A percentile compares a stretch with the other conserved stretches of the same genome.
phyloP scores from a whole-genome alignment of 768 basidiomycete species.

The Hortiboletus campestris region DNA sequence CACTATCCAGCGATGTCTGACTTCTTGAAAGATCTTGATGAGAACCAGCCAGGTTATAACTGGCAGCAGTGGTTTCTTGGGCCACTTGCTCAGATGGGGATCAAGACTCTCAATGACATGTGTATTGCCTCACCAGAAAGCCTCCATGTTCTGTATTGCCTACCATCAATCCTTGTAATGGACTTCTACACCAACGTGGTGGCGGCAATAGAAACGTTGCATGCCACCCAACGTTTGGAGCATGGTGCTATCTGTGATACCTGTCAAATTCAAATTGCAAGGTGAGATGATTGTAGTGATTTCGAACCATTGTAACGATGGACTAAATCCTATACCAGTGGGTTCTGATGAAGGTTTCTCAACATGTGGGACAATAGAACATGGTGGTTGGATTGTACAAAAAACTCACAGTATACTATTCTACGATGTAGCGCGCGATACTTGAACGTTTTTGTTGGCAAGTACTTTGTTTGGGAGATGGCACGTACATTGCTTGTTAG shows the following conservation, averaged over 20 bases:
- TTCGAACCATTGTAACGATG: too few relatives aligned
- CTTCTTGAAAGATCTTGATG: not conserved
- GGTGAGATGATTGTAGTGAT: too few relatives aligned
- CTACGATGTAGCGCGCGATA: too few relatives aligned
- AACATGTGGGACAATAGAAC: too few relatives aligned
- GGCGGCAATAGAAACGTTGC: not conserved
- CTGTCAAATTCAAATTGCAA: not conserved
- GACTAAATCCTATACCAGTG: too few relatives aligned
- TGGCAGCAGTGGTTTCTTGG: not conserved
- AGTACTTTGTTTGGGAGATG: too few relatives aligned
- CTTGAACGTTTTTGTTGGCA: too few relatives aligned
- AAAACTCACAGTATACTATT: too few relatives aligned
- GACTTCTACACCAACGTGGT: conserved; percentile 3
- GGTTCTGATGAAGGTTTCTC: too few relatives aligned
- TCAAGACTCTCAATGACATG: not conserved
- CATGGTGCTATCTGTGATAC: not conserved
- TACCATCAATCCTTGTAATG: conserved; percentile 3
- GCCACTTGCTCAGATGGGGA: not conserved
- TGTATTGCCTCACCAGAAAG: not conserved
- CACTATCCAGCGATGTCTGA: not conserved
- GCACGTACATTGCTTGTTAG: too few relatives aligned
- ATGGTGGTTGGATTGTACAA: too few relatives aligned
- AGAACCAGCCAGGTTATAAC: not conserved
- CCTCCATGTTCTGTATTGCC: not conserved
- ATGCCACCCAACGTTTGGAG: not conserved